Base-by-base conservation (phyloP, 2,329 filamentous ascomycete genomes). In the Talaromyces sp. region DNA sequence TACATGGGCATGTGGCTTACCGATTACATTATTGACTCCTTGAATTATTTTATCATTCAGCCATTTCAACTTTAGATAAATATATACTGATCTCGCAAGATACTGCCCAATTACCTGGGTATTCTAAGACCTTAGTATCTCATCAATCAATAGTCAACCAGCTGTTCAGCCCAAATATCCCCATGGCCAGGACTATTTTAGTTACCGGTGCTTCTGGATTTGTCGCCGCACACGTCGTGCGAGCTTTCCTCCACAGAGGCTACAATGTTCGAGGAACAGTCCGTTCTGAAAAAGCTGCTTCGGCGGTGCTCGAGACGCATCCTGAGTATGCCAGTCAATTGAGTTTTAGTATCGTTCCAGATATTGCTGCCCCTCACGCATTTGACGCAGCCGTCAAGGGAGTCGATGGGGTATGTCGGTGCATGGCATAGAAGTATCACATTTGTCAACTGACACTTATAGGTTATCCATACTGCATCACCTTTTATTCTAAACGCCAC, bases 401-500 rank as follows among this genome's bases (percentile, higher is more conserved):
- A 3, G 61, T 58, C 22, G 37, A 56, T 47, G 41, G 39, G 24
- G 47, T 50, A 31, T 19, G 24, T 50, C 47, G 7, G 24, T 14
- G 5, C 47, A 33, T 14, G 24, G n/a, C n/a, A 50, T 6, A 27
- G 43, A 49, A 27, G 27, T 31, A 14, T 50, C 3, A 33, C 14
- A 9, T 14, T 33, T 31, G 6, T 50, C 47, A 50, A n/a, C n/a
- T n/a, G n/a, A n/a, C n/a, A n/a, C n/a, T 13, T 9, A 50, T 31
- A 50, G 86, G 83, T 27, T 88, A 83, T 91, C 60, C 88, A 91
- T 75, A 90, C 88, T 2, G 89, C 89, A 1, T 87, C 84, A 0
- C 90, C 90, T 0, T 92, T 89, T 78, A 86, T 89, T 70, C 84
- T 88, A 72, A 87, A 88, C 35, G 86, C 93, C 61, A 66, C 60